Conservation (phyloP, 768 basidiomycete genomes). For the Collybiopsis confluens region DNA sequence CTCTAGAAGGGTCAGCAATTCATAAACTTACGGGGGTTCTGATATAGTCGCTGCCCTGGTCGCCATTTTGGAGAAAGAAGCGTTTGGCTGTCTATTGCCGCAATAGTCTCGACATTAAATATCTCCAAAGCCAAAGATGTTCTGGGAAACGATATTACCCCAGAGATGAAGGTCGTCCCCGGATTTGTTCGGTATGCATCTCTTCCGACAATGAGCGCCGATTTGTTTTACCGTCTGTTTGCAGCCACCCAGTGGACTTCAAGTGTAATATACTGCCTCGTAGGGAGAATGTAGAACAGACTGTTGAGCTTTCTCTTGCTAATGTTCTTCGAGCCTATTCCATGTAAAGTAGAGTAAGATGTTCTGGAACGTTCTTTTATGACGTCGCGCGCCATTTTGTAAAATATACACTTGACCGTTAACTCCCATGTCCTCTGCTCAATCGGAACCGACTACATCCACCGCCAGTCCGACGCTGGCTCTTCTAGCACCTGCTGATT, state of each 20-base stretch:
- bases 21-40: too few species aligned
- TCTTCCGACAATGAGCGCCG: too few species aligned
- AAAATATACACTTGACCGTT: not conserved
- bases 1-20: not conserved
- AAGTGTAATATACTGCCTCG: slow-evolving; percentile 43
- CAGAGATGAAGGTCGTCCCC: slow-evolving; percentile 30
- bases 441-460: not conserved
- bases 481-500: slow-evolving; percentile 6
- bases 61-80: slow-evolving; percentile 46
- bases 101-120: slow-evolving; percentile 41
- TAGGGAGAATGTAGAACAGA: not conserved
- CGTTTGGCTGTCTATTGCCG: slow-evolving; percentile 42
- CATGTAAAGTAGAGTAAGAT: not conserved
- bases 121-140: slow-evolving; percentile 37
- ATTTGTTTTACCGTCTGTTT: too few species aligned
- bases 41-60: slow-evolving; percentile 53
- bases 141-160: slow-evolving; percentile 36
- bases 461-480: not conserved
- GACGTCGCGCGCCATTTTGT: not conserved
- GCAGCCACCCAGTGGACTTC: slow-evolving; percentile 51
- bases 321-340: slow-evolving; percentile 23
- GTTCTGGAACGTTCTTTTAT: not conserved
- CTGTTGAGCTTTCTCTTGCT: slow-evolving; percentile 16
- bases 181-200: slow-evolving; percentile 44
- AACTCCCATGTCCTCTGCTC: not conserved